Evolutionary conservation across 331 rosid species (phyloP), one percentile per base, ranked within the genome.

Genomic region (Saraca asoca): DNA sequence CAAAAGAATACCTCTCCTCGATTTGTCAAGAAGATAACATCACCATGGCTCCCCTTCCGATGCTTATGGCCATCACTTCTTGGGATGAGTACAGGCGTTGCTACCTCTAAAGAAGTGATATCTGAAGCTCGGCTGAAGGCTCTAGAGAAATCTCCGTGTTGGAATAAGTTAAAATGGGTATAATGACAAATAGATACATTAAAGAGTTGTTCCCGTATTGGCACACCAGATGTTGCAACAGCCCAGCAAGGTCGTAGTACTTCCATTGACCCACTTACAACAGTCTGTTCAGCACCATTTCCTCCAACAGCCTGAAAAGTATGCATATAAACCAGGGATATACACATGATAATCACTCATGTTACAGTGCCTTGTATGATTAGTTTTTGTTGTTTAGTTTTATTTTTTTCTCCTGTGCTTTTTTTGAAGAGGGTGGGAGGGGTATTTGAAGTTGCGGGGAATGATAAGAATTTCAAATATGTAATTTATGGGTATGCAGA

Each of bases 211-310:
- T 94, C 99, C 65, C 93, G 85, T 45, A 90, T 73, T 9, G 96
- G 99, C 49, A 94, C 96, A 57, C 99, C 99, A 56, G 99, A 94
- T 35, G 99, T 88, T 62, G 99, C 99, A 71, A 94, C 88, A 57
- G 99, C 99, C 97, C 96, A 94, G 81, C 99, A 94, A 19, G 99
- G 99, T 44, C 94, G 90, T 6, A 94, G 82, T 66, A 90, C 96
- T 48, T 94, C 99, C 99, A 94, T 94, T 38, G 97, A 90, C 79
- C 97, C 97, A 78, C 95, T 88, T 29, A 88, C 87, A 58, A 94
- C 97, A 73, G 91, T 90, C 87, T 84, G 95, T 81, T 90, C 99
- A 65, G 93, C 99, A 14, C 97, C 99, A 73, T 90, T 85, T 63
- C 95, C 99, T 41, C 97, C 99, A 55, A 94, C 97, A 62, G 96